Conservation (phyloP, 257 asterid species). For the Ballota nigra region DNA sequence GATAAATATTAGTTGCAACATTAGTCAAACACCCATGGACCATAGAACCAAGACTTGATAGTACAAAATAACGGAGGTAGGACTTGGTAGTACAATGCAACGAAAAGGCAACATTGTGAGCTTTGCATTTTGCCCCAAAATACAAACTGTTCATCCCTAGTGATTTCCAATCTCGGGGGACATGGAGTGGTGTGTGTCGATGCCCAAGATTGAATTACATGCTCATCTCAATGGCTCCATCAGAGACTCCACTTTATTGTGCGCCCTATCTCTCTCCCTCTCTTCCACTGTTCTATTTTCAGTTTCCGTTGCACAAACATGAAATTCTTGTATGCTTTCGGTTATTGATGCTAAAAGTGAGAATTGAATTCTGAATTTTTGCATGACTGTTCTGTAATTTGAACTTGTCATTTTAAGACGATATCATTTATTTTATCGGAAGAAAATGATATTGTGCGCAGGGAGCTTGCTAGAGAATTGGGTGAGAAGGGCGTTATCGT, state of each 20-base stretch:
- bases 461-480: conserved; percentile 84
- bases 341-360: background rate
- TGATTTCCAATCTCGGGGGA: background rate
- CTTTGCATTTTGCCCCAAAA: background rate
- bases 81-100: background rate
- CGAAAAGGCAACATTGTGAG: background rate
- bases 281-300: background rate
- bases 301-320: background rate
- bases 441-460: conserved; percentile 27
- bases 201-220: conserved; percentile 86
- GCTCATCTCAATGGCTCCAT: conserved; percentile 97
- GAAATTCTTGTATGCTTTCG: background rate
- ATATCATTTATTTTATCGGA: background rate
- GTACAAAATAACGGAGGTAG: background rate
- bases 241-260: conserved; percentile 81
- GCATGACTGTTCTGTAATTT: background rate
- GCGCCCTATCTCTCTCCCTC: conserved; percentile 14
- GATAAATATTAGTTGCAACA: background rate
- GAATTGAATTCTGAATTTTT: background rate
- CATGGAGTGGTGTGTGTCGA: conserved; percentile 73
- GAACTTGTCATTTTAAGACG: background rate
- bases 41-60: background rate
- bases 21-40: background rate
- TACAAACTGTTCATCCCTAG: background rate
- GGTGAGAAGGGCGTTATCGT: conserved; percentile 56